A percentile compares a stretch with the other conserved stretches of the same genome.
phyloP scores from a whole-genome alignment of 2,329 filamentous ascomycete species.

The Scytalidium sp. region DNA sequence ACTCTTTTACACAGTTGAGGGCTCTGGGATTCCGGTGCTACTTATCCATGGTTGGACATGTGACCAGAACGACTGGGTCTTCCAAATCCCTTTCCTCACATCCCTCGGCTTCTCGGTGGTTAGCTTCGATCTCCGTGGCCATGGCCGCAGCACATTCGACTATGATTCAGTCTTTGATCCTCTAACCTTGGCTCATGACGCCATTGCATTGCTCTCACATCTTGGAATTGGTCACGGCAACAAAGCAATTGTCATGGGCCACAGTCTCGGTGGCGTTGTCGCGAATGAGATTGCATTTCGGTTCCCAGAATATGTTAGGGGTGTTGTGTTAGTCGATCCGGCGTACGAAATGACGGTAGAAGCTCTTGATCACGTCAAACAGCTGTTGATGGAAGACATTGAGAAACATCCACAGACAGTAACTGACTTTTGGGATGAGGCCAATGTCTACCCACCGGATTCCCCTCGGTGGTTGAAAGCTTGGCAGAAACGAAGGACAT shows the following conservation, averaged over 20 bases:
- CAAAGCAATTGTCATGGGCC: constrained; percentile 6
- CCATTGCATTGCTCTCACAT: constrained; percentile 2
- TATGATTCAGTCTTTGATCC: constrained; percentile 1
- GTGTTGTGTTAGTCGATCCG: constrained; percentile 4
- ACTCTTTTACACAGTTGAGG: constrained; percentile 7
- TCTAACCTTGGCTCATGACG: constrained; percentile 4
- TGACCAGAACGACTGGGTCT: constrained; percentile 58
- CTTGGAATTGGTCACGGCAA: constrained; percentile 2
- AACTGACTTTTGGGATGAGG: constrained; percentile 2
- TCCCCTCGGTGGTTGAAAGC: constrained; percentile 1
- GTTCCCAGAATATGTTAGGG: constrained; percentile 1
- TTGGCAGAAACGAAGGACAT: constrained; percentile 3
- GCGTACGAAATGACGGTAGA: neutral
- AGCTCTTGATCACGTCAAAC: neutral
- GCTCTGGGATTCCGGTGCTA: constrained; percentile 1
- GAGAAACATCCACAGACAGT: neutral
- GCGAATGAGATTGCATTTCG: constrained; percentile 1
- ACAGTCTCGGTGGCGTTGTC: constrained; percentile 6
- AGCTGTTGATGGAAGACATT: neutral
- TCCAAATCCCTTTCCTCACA: constrained; percentile 77
- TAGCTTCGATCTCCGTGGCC: constrained; percentile 57
- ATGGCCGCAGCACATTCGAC: constrained; percentile 4
- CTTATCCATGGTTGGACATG: constrained; percentile 7
- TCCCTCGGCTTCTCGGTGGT: constrained; percentile 75
- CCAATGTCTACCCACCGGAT: neutral